Evolutionary conservation across 2,329 filamentous ascomycete species (phyloP).

Genomic region (Fusarium nisikadoi): DNA sequence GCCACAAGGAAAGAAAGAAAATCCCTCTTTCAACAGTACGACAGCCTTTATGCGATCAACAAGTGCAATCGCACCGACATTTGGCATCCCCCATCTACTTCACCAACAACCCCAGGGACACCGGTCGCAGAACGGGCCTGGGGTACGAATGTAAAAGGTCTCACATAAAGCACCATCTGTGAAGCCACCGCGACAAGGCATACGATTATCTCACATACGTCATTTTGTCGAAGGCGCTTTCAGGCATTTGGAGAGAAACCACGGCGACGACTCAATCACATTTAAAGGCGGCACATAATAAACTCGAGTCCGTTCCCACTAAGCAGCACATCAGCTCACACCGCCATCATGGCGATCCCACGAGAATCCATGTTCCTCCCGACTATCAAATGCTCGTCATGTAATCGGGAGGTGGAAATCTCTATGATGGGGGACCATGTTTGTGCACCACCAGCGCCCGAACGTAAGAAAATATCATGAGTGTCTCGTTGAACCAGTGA

Average conservation of each 20-base stretch:
- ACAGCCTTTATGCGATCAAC: not conserved
- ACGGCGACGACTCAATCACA: constrained; percentile 12
- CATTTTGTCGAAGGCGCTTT: constrained; percentile 4
- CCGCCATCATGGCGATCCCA: constrained; percentile 58
- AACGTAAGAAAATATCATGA: constrained; percentile 52
- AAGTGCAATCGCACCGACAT: constrained; percentile 5
- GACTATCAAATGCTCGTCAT: constrained; percentile 88
- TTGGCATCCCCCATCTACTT: constrained; percentile 26
- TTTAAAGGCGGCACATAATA: constrained; percentile 5
- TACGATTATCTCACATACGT: not conserved
- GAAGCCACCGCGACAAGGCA: constrained; percentile 23
- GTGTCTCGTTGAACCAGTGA: constrained; percentile 1
- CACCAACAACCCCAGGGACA: constrained; percentile 43
- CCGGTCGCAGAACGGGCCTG: constrained; percentile 44
- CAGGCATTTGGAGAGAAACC: constrained; percentile 2
- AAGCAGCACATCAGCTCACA: constrained; percentile 3
- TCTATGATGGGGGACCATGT: constrained; percentile 87
- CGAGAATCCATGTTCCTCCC: constrained; percentile 78
- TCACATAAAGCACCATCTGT: constrained; percentile 24
- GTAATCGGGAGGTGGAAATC: constrained; percentile 81
- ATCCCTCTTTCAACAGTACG: not conserved
- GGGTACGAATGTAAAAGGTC: constrained; percentile 42
- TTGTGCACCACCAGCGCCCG: constrained; percentile 66
- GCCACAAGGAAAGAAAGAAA: not conserved
- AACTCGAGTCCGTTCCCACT: not conserved